Conservation (phyloP, 805 yeast genomes). For the Ogataea pini region DNA sequence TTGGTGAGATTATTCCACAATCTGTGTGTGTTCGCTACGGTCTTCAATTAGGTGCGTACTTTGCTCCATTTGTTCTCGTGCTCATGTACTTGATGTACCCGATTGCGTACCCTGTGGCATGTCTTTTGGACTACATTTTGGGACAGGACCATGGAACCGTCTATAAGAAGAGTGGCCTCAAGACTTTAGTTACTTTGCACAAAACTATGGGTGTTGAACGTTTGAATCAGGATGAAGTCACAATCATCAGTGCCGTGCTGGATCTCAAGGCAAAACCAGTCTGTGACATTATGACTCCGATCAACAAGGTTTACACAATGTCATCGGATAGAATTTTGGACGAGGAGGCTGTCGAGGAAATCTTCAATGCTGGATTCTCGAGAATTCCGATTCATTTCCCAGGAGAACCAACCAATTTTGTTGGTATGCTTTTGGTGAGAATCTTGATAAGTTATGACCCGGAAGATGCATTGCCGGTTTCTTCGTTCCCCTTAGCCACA, state of each 20-base stretch:
- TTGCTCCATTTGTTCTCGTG: constrained; percentile 81
- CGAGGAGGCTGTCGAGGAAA: constrained; percentile 82
- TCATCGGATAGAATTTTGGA: constrained; percentile 80
- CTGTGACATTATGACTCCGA: constrained; percentile 88
- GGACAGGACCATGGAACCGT: constrained; percentile 98
- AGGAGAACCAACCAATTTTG: constrained; percentile 82
- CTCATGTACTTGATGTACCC: constrained; percentile 93
- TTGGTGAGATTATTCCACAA: constrained; percentile 97
- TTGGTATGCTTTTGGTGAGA: constrained; percentile 92
- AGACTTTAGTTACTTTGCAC: constrained; percentile 90
- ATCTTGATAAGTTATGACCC: constrained; percentile 95
- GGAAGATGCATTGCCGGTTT: constrained; percentile 90
- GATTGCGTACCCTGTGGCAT: constrained; percentile 86
- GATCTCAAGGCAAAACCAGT: constrained; percentile 93
- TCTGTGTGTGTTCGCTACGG: constrained; percentile 92
- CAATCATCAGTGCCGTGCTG: constrained; percentile 89
- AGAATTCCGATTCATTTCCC: constrained; percentile 94
- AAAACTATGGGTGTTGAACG: constrained; percentile 94
- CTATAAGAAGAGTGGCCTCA: constrained; percentile 88
- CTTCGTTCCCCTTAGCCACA: constrained; percentile 92
- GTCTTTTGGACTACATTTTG: constrained; percentile 72
- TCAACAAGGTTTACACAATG: constrained; percentile 85
- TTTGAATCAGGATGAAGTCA: constrained; percentile 91
- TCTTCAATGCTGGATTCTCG: constrained; percentile 91
- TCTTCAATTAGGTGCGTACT: constrained; percentile 82